These are phyloP conservation scores for Tylopilus vinaceipallidus DNA, from an alignment of 768 basidiomycete genomes.

Conservation along the genomic window DNA sequence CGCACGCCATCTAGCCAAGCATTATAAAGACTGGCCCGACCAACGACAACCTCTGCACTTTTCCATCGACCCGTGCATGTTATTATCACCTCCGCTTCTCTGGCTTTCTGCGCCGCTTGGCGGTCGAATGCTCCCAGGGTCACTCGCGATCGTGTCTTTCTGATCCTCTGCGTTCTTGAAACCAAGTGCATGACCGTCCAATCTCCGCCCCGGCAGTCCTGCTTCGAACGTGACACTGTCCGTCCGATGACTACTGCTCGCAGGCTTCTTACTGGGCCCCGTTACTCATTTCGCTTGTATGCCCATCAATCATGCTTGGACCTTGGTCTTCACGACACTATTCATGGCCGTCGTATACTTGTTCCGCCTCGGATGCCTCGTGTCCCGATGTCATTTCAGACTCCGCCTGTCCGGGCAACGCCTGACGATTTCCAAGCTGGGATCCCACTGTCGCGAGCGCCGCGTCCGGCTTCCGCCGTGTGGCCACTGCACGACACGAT, in stretches of 20 bases:
- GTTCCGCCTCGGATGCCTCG: background rate
- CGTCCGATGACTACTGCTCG: background rate
- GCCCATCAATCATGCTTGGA: no score
- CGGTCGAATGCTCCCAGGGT: background rate
- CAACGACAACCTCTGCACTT: no score
- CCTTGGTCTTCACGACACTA: background rate
- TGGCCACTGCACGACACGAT: background rate
- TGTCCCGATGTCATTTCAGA: conserved; percentile 7
- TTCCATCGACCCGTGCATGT: no score
- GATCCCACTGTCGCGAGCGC: background rate
- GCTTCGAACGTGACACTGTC: background rate
- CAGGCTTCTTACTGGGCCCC: background rate
- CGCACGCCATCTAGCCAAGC: conserved; percentile 12
- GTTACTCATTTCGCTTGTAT: no score
- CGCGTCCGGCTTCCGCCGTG: conserved; percentile 6
- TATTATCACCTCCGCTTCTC: no score
- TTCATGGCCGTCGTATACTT: background rate
- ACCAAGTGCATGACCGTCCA: background rate
- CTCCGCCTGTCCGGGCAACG: conserved; percentile 10
- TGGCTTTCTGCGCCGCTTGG: background rate
- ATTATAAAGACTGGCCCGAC: background rate
- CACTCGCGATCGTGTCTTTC: background rate
- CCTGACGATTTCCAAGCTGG: background rate
- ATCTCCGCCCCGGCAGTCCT: background rate
- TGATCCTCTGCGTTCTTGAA: background rate